Evolutionary conservation across 2,329 filamentous ascomycete species (phyloP), one percentile per base, ranked within the genome.

Genomic region (Verticillium isaacii): DNA sequence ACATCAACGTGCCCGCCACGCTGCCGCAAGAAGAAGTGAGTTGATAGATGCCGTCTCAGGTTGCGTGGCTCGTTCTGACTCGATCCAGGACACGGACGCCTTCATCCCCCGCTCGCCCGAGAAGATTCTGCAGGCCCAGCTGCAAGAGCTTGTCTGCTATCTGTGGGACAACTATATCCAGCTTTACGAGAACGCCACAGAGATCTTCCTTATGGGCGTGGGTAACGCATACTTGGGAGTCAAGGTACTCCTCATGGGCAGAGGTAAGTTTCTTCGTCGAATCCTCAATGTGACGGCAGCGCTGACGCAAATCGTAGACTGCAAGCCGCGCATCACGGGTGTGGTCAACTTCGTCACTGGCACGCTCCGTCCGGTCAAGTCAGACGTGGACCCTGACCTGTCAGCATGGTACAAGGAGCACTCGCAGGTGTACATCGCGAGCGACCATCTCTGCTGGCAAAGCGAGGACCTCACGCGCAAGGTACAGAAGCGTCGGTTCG

Each of bases 101-200:
- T 81, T 76, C 63, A 81, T 76, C 2, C 77, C 80, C 0, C 70
- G 74, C 2, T 73, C 77, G 32, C 75, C 76, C 34, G 84, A 84
- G 66, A 76, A 73, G 59, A 75, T 74, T 1, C 71, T 86, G 8
- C 82, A 89, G 64, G 79, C 81, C 60, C 85, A 85, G 73, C 88
- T 85, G 0, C 87, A 90, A 64, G 88, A 94, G 64, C 79, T 97
- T 12, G 86, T 94, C 5, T 87, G 85, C 63, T 98, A 97, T 70
- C 80, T 99, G 15, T 99, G 95, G 95, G 93, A 97, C 68, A 99
- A 99, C 71, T 97, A 97, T 71, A 87, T 99, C 23, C 91, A 97
- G 79, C 82, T 91, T 36, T 88, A 88, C 58, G 84, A 91, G 19
- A 77, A 89, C 2, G 81, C 85, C 0, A 87, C 89, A 6, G 86